Evolutionary conservation across 768 basidiomycete species (phyloP), one percentile per base, ranked within the genome.

Genomic region (Phylloporus sp.): DNA sequence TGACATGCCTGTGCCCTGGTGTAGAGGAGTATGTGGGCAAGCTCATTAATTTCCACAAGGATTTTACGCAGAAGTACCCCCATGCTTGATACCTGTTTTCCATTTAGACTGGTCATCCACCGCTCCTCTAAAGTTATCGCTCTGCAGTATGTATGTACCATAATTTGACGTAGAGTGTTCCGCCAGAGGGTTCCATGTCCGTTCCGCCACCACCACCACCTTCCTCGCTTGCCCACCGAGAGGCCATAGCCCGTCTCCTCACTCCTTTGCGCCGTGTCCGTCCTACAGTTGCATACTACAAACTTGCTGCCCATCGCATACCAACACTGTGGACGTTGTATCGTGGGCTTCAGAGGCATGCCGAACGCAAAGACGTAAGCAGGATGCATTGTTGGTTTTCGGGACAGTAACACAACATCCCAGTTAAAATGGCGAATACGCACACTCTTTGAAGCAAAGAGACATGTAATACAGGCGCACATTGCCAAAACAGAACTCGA

Each of bases 1-100:
- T 97, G 67, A 99, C 97, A 8, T 97, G 95, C 61, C 72, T 98
- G 58, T 97, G 94, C 62, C 94, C 93, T 3, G 92, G 91, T 35
- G 91, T 92, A 16, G 95, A 95, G 40, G 92, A 94, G 61, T 97
- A 94, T 65, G 88, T 95, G 9, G 77, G 78, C 29, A 86, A 90
- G 63, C 75, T 97, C 42, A 93, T 92, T 72, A 72, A 69, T 52
- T 88, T 88, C 80, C 86, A 88, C 63, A 63, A 70, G 48, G 72
- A 73, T 20, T 88, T 88, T 56, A 72, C 81, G 68, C 63, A 67
- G 50, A 80, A 78, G 70, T 81, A 80, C 54, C 52, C 52, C 6
- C 29, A 52, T 22, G 32, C 24, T 51, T 66, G 46, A 66, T 62
- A 55, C 40, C 31, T 1, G 11, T 32, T 27, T 20, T 24, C 2